Evolutionary conservation across 164 flowering plant genomes (phyloP).

Genomic region (Kingdonia uniflora): DNA sequence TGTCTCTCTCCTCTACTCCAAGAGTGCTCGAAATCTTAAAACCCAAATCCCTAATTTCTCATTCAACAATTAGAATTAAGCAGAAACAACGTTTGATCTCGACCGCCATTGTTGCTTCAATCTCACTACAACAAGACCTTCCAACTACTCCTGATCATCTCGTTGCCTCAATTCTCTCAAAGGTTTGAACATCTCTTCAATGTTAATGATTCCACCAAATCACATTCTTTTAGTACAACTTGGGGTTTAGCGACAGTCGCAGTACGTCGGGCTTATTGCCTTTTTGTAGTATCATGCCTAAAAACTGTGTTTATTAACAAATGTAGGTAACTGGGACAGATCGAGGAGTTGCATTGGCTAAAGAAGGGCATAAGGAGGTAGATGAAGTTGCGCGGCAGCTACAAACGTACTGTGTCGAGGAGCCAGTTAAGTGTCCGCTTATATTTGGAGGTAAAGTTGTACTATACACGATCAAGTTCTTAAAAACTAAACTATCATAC

Average conservation of each 20-base stretch:
- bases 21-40: constrained; percentile 5
- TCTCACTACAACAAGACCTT: constrained; percentile 10
- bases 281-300: too few species aligned
- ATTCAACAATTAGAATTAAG: too few species aligned
- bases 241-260: too few species aligned
- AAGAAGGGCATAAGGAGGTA: constrained; percentile 58
- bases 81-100: too few species aligned
- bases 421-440: constrained; percentile 85
- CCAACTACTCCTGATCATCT: constrained; percentile 36
- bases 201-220: too few species aligned
- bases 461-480: too few species aligned
- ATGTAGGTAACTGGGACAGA: constrained; percentile 58
- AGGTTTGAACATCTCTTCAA: constrained; percentile 23
- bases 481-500: too few species aligned
- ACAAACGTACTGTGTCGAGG: constrained; percentile 54
- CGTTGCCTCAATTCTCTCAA: constrained; percentile 45
- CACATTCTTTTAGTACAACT: too few species aligned
- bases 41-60: constrained; percentile 5
- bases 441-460: constrained; percentile 79
- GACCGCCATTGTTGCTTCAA: constrained; percentile 2
- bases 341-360: constrained; percentile 58
- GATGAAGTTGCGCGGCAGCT: constrained; percentile 53
- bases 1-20: constrained; percentile 14
- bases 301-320: too few species aligned
- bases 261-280: too few species aligned